Evolutionary conservation across 805 yeast species (phyloP).

Genomic region (Starmerella scarabaei): DNA sequence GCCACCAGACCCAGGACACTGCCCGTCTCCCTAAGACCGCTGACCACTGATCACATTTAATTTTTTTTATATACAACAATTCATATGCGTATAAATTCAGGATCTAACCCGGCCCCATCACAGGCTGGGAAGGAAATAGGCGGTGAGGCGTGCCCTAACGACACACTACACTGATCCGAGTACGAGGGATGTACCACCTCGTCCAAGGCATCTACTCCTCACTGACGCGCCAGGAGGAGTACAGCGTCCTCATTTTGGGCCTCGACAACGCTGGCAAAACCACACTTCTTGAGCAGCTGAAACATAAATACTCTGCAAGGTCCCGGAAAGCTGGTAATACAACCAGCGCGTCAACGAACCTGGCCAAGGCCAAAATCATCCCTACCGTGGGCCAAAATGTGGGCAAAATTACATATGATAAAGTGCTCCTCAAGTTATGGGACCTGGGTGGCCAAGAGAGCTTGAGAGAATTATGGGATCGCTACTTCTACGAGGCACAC

Average conservation of each 20-base stretch:
- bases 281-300: slow-evolving; percentile 55
- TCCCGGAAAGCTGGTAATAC: slow-evolving; percentile 27
- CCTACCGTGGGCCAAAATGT: slow-evolving; percentile 94
- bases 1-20: slow-evolving; percentile 21
- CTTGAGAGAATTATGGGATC: slow-evolving; percentile 74
- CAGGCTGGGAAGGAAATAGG: too few relatives aligned
- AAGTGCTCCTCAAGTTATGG: slow-evolving; percentile 61
- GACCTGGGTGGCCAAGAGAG: slow-evolving; percentile 92
- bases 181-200: slow-evolving; percentile 53
- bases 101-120: too few relatives aligned
- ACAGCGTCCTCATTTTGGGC: slow-evolving; percentile 70
- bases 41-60: slow-evolving; percentile 12
- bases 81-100: too few relatives aligned
- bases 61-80: too few relatives aligned
- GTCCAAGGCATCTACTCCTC: slow-evolving; percentile 47
- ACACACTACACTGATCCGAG: too few relatives aligned
- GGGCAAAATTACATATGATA: slow-evolving; percentile 31
- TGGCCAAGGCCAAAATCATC: slow-evolving; percentile 37
- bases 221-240: slow-evolving; percentile 51
- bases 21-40: slow-evolving; percentile 18
- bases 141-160: too few relatives aligned
- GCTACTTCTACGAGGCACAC: slow-evolving; percentile 74
- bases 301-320: slow-evolving; percentile 38
- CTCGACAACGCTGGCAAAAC: slow-evolving; percentile 96
- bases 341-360: slow-evolving; percentile 14